phyloP scores from a whole-genome alignment of 352 stramenopile genomes.

The Globisporangium canariense region DNA sequence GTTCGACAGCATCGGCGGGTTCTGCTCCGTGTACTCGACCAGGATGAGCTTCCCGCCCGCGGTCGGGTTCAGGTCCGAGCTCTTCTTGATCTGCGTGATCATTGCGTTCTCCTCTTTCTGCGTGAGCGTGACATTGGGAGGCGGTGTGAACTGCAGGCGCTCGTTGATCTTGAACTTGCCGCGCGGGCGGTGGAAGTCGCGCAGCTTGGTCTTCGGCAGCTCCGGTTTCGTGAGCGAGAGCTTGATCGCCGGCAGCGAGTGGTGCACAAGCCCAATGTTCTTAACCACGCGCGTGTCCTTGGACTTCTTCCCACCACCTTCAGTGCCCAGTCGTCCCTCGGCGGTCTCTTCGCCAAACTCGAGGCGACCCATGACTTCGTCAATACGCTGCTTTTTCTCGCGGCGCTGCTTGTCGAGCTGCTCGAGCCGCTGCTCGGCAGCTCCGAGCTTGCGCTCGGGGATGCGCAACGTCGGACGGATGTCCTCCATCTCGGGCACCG shows the following conservation, averaged over 20 bases:
- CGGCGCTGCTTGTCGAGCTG: constrained; percentile 70
- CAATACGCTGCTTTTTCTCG: constrained; percentile 81
- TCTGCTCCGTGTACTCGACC: constrained; percentile 84
- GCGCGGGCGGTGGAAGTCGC: constrained; percentile 78
- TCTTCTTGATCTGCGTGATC: constrained; percentile 88
- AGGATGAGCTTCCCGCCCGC: constrained; percentile 77
- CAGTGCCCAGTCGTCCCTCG: constrained; percentile 52
- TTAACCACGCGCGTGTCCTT: constrained; percentile 85
- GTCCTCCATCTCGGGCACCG: constrained; percentile 74
- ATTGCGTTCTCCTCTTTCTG: constrained; percentile 67
- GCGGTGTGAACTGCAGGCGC: constrained; percentile 45
- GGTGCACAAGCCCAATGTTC: constrained; percentile 81
- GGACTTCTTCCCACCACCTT: constrained; percentile 71
- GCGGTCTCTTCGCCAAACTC: constrained; percentile 77
- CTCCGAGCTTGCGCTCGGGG: constrained; percentile 76
- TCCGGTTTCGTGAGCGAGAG: constrained; percentile 83
- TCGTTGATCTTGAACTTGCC: constrained; percentile 89
- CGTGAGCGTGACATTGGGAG: constrained; percentile 35
- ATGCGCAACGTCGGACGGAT: constrained; percentile 78
- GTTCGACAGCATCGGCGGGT: constrained; percentile 77
- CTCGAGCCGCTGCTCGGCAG: constrained; percentile 64
- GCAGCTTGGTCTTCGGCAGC: constrained; percentile 74
- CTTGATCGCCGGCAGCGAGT: constrained; percentile 86
- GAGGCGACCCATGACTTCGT: constrained; percentile 76
- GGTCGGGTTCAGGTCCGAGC: constrained; percentile 71